Conservation (phyloP, 2,329 filamentous ascomycete species). For the Neofusicoccum umdonicola region DNA sequence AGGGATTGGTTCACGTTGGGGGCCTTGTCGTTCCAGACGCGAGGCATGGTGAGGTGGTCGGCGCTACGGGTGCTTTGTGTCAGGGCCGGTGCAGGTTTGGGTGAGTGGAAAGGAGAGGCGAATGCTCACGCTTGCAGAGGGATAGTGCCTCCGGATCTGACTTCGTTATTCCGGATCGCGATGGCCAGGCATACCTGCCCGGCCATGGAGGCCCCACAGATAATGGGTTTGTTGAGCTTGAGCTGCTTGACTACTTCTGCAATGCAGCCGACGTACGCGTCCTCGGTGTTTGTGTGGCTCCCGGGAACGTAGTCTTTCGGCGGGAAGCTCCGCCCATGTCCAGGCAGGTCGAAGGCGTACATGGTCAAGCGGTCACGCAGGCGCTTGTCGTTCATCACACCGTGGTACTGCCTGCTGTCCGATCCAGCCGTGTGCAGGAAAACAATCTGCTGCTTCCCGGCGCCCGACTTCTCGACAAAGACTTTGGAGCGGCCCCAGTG, state of each 20-base stretch:
- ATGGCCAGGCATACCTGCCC: slow-evolving; percentile 50
- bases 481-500: slow-evolving; percentile 50
- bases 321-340: slow-evolving; percentile 50
- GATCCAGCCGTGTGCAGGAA: slow-evolving; percentile 49
- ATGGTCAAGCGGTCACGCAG: slow-evolving; percentile 50
- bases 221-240: slow-evolving; percentile 44
- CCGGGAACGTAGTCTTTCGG: slow-evolving; percentile 41
- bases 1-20: slow-evolving; percentile 49
- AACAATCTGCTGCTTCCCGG: slow-evolving; percentile 46
- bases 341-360: slow-evolving; percentile 51
- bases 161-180: slow-evolving; percentile 47
- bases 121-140: slow-evolving; percentile 43
- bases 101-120: neutral
- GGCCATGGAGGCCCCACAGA: slow-evolving; percentile 52
- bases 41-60: slow-evolving; percentile 44
- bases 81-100: neutral
- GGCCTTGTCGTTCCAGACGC: slow-evolving; percentile 46
- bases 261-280: slow-evolving; percentile 36
- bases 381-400: slow-evolving; percentile 49
- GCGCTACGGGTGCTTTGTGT: slow-evolving; percentile 23
- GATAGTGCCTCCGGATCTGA: slow-evolving; percentile 47
- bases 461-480: slow-evolving; percentile 50
- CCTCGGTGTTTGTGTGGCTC: slow-evolving; percentile 49
- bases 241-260: slow-evolving; percentile 21
- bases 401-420: slow-evolving; percentile 51